A percentile compares a stretch with the other conserved stretches of the same genome.
These are phyloP conservation scores for Silene uniflora DNA, from an alignment of 148 eudicot species.

Conservation along the genomic window DNA sequence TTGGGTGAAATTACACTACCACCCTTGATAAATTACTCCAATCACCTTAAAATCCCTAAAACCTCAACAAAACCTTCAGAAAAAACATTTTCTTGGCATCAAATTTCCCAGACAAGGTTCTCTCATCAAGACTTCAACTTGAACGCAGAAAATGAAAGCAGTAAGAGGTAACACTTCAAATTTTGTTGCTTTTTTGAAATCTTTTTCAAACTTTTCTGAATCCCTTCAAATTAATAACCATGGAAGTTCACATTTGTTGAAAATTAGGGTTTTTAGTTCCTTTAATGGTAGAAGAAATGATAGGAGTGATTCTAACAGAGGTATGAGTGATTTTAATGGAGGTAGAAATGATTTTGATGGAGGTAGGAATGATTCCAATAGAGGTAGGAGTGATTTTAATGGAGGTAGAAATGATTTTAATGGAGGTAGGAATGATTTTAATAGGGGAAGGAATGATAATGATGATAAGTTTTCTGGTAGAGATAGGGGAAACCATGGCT, in stretches of 20 bases:
- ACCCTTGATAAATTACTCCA: too few relatives aligned
- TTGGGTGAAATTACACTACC: too few relatives aligned
- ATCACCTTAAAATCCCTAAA: background rate
- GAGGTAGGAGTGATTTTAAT: constrained; percentile 21
- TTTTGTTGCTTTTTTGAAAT: constrained; percentile 18
- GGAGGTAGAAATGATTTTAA: constrained; percentile 21
- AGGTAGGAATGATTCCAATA: constrained; percentile 17
- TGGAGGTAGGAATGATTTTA: constrained; percentile 18
- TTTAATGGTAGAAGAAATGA: constrained; percentile 16
- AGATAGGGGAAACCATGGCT: constrained; percentile 31
- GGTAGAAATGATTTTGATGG: constrained; percentile 19
- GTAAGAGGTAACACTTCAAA: constrained; percentile 34
- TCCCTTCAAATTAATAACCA: constrained; percentile 6
- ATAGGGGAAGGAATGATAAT: constrained; percentile 10
- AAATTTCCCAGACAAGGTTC: background rate
- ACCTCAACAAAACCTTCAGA: constrained; percentile 17
- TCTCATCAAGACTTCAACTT: constrained; percentile 2
- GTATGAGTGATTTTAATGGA: constrained; percentile 21
- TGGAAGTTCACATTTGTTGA: constrained; percentile 11
- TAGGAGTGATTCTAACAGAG: constrained; percentile 15
- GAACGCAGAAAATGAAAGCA: constrained; percentile 18
- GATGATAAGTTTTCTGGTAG: constrained; percentile 14
- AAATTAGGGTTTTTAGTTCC: constrained; percentile 27
- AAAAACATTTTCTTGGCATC: background rate
- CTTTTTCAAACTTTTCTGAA: constrained; percentile 14